Base-by-base conservation (phyloP, 306 rosid genomes). In the Malus sylvestris region DNA sequence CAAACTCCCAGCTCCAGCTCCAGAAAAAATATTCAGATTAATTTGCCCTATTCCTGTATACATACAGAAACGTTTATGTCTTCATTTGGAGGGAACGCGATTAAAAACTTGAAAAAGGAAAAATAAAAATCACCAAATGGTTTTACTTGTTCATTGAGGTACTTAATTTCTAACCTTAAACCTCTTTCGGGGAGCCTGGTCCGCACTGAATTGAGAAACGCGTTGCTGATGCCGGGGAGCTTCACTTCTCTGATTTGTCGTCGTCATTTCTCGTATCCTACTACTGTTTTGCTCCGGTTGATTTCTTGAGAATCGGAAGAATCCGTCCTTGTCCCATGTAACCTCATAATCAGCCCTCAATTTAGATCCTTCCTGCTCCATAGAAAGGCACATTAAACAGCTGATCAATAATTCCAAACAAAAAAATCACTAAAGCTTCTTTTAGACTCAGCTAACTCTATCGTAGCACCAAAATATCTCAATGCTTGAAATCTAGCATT, bases 311-410 rank as follows among this genome's bases (percentile, higher is more conserved):
- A 82, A 83, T 73, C 78, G 78, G 77, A 89, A 92, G 74, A 84
- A 84, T 15, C 78, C 88, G 77, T 89, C 93, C 82, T 79, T 92
- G 80, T 92, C 97, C 98, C 96, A 92, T 66, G 79, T 80, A 82
- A 92, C 91, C 78, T 90, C 97, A 42, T 89, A 92, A 87, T 92
- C 93, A 32, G 95, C 96, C 86, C 86, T 90, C 75, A 90, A 81
- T 58, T 87, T 80, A 30, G 96, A 90, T 32, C 97, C 97, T 90
- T 90, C 78, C 98, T 94, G 96, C 77, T 76, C 68, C 78, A 74
- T 57, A 61, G 57, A 74, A 82, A 69, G 8, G 73, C 68, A 75
- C 10, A 46, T 80, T 82, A 63, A 60, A 33, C 51, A 63, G 29
- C 16, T 5, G n/a, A 70, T 13, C 2, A 71, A 51, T 59, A 45